Percentiles rank a stretch among this genome's conserved stretches.
Evolutionary conservation across 2,329 filamentous ascomycete genomes (phyloP).

Genomic region (Aureobasidium sp.): DNA sequence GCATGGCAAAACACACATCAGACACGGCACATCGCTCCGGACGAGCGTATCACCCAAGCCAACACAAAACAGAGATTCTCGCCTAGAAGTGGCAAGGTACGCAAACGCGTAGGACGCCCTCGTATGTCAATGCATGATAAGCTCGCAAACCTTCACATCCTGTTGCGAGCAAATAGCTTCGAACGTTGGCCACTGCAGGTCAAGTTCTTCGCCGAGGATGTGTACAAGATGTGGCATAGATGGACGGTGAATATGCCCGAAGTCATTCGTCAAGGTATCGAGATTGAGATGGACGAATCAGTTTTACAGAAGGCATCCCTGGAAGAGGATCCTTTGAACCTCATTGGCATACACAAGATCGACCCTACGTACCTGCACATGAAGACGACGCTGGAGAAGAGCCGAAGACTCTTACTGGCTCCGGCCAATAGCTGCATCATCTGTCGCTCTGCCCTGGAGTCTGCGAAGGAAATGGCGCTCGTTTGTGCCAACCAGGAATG

Average conservation of each 20-base stretch:
- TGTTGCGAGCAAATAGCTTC: slow-evolving; percentile 74
- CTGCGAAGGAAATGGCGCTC: slow-evolving; percentile 34
- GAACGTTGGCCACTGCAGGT: slow-evolving; percentile 71
- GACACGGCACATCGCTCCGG: slow-evolving; percentile 65
- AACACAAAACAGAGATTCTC: slow-evolving; percentile 25
- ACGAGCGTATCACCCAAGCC: slow-evolving; percentile 49
- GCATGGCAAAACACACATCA: slow-evolving; percentile 80
- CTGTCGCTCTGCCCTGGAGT: slow-evolving; percentile 35
- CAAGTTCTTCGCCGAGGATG: slow-evolving; percentile 67
- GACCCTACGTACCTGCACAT: slow-evolving; percentile 45
- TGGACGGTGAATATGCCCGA: slow-evolving; percentile 45
- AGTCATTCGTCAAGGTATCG: slow-evolving; percentile 39
- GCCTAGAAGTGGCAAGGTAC: slow-evolving; percentile 30
- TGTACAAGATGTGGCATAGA: slow-evolving; percentile 58
- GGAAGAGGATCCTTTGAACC: background rate
- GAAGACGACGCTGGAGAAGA: slow-evolving; percentile 45
- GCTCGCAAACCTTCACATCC: slow-evolving; percentile 70
- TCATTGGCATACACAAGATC: slow-evolving; percentile 34
- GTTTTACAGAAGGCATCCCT: background rate
- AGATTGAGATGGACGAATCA: slow-evolving; percentile 15
- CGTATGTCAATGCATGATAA: slow-evolving; percentile 55
- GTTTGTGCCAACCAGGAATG: slow-evolving; percentile 45
- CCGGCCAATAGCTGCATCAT: slow-evolving; percentile 37
- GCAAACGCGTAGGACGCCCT: slow-evolving; percentile 47
- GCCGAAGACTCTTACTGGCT: slow-evolving; percentile 32